A percentile compares a stretch with the other conserved stretches of the same genome.
Conservation (phyloP, 2,329 filamentous ascomycete genomes). For the Aspergillus cejpii region DNA sequence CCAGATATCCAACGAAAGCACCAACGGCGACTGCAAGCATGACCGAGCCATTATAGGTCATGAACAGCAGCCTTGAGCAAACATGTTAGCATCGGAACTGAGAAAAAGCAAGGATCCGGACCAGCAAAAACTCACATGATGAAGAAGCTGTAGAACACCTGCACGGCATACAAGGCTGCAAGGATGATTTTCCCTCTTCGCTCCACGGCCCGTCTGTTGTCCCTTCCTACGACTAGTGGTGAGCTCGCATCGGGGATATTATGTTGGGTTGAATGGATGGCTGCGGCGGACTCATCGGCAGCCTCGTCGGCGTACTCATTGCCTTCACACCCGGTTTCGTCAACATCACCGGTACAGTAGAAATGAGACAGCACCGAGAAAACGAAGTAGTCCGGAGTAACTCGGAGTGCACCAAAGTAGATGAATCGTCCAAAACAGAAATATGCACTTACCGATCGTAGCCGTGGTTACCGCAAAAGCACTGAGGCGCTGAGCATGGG, state of each 20-base stretch:
- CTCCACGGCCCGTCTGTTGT: slow-evolving; percentile 53
- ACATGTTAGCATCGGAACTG: slow-evolving; percentile 1
- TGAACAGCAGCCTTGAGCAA: slow-evolving; percentile 78
- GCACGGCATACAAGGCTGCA: slow-evolving; percentile 75
- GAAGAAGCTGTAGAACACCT: slow-evolving; percentile 99
- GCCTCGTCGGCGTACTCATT: slow-evolving; percentile 30
- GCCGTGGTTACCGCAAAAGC: slow-evolving; percentile 33
- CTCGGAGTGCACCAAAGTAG: slow-evolving; percentile 9
- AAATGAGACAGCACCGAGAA: slow-evolving; percentile 1
- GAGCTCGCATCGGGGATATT: slow-evolving; percentile 51
- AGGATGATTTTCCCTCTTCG: slow-evolving; percentile 70
- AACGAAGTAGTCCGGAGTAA: slow-evolving; percentile 7
- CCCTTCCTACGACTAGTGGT: slow-evolving; percentile 69
- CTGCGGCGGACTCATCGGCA: slow-evolving; percentile 25
- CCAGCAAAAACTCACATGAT: slow-evolving; percentile 70
- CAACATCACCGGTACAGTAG: slow-evolving; percentile 8
- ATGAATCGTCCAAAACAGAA: slow-evolving; percentile 3
- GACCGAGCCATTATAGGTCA: slow-evolving; percentile 99
- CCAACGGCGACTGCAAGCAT: slow-evolving; percentile 88
- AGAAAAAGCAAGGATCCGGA: not conserved
- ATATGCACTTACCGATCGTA: slow-evolving; percentile 11
- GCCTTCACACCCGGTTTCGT: slow-evolving; percentile 25
- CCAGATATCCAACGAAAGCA: slow-evolving; percentile 78
- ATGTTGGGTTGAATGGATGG: slow-evolving; percentile 18
- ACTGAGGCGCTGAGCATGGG: slow-evolving; percentile 46